phyloP scores from a whole-genome alignment of 148 eudicot species.

The Camellia japonica region DNA sequence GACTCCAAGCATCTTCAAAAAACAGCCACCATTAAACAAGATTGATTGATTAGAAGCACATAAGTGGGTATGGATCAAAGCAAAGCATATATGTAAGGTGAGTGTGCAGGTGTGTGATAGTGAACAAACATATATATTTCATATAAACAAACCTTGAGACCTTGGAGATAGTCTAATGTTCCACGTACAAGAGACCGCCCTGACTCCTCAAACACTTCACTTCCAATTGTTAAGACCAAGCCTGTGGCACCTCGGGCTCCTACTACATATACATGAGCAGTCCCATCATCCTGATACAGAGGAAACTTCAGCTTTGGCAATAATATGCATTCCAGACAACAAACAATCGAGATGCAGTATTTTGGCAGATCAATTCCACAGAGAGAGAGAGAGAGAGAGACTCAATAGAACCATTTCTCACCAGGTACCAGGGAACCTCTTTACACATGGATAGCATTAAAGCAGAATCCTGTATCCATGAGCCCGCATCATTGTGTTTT shows the following conservation, averaged over 20 bases:
- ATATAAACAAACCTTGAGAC: constrained; percentile 61
- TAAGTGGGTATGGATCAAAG: neutral
- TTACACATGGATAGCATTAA: constrained; percentile 78
- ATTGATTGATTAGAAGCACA: neutral
- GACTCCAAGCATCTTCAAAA: constrained; percentile 90
- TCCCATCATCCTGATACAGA: constrained; percentile 83
- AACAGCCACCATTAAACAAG: constrained; percentile 17
- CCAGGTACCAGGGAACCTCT: constrained; percentile 98
- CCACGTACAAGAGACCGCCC: constrained; percentile 88
- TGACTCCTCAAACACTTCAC: constrained; percentile 95
- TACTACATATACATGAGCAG: constrained; percentile 69
- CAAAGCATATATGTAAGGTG: neutral
- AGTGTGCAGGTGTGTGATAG: neutral
- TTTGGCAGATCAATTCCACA: neutral
- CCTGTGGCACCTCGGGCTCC: constrained; percentile 94
- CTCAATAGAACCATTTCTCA: constrained; percentile 33
- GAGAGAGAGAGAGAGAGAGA: neutral
- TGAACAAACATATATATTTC: neutral
- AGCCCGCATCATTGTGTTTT: constrained; percentile 97
- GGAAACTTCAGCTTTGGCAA: neutral
- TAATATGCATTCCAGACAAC: neutral
- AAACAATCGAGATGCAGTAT: neutral
- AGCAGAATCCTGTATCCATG: constrained; percentile 98
- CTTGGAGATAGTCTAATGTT: constrained; percentile 86
- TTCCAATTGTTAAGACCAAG: constrained; percentile 80